Evolutionary conservation across 768 basidiomycete species (phyloP), one percentile per base, ranked within the genome.

Genomic region (Tricholomella constricta): DNA sequence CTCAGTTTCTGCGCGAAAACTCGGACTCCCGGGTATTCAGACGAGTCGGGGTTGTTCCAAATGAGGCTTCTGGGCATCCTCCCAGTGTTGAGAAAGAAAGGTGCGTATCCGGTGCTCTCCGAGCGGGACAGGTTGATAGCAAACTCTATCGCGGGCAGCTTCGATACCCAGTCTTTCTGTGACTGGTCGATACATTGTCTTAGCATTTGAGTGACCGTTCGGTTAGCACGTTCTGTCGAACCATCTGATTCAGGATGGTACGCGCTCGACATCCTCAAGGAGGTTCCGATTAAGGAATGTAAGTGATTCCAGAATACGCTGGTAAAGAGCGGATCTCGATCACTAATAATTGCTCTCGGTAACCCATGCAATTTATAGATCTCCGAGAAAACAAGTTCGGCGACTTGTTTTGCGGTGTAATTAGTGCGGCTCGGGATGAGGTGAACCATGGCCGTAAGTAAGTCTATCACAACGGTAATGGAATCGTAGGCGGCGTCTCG

Each of bases 281-380:
- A 6, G 6, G 36, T 38, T 5, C 36, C 36, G n/a, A 38, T 38
- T 15, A 38, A 20, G 5, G 6, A 6, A 40, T 62, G 46, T 6
- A 72, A 51, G 2, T 53, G 45, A 27, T 43, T 37, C 72, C 73
- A 75, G 57, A 73, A 72, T 1, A 11, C 6, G 7, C 61, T 63
- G 2, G 66, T 66, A 52, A 73, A 75, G 12, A 66, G 52, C 15
- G 60, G 52, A 38, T 71, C 70, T 10, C 68, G 48, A 44, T 75
- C n/a, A n/a, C n/a, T n/a, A n/a, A n/a, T n/a, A n/a, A n/a, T n/a
- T n/a, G n/a, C n/a, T n/a, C n/a, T n/a, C 70, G 66, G 72, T 4
- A 55, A 22, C 1, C 58, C 51, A 38, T 59, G 58, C 17, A 52
- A 27, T 19, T 45, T 48, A 37, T 59, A 59, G 4, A 55, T 52